phyloP scores from a whole-genome alignment of 352 stramenopile genomes.

The Pythium coloratum region DNA sequence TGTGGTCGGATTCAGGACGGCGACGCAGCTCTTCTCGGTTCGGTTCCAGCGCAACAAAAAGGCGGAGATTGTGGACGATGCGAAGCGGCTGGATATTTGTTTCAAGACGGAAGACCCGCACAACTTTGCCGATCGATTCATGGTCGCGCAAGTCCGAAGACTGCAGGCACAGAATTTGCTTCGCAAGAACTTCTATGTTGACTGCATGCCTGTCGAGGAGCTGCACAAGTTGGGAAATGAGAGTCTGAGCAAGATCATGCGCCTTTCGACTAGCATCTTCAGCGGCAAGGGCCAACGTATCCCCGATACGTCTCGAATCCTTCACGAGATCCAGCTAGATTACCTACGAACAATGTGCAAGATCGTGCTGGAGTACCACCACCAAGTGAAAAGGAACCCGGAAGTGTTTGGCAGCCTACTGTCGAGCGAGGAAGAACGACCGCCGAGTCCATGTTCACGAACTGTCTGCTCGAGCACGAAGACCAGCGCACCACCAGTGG shows the following conservation, averaged over 20 bases:
- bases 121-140: slow-evolving; percentile 78
- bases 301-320: slow-evolving; percentile 71
- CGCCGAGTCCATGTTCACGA: slow-evolving; percentile 38
- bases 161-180: slow-evolving; percentile 69
- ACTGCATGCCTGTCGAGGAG: slow-evolving; percentile 84
- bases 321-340: slow-evolving; percentile 90
- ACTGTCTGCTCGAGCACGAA: slow-evolving; percentile 29
- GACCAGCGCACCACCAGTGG: slow-evolving; percentile 50
- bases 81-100: slow-evolving; percentile 62
- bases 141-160: slow-evolving; percentile 52
- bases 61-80: slow-evolving; percentile 47
- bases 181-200: slow-evolving; percentile 80
- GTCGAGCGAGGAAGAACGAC: slow-evolving; percentile 41
- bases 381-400: slow-evolving; percentile 45
- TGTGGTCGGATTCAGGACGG: slow-evolving; percentile 52
- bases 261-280: slow-evolving; percentile 61
- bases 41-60: slow-evolving; percentile 69
- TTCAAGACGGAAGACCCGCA: slow-evolving; percentile 80
- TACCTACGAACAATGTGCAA: slow-evolving; percentile 92
- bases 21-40: slow-evolving; percentile 50
- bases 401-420: slow-evolving; percentile 68
- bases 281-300: slow-evolving; percentile 66
- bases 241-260: slow-evolving; percentile 76
- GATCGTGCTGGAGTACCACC: slow-evolving; percentile 88
- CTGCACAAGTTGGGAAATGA: slow-evolving; percentile 82